phyloP scores from a whole-genome alignment of 768 basidiomycete genomes.

The Pleurotus eryngii region DNA sequence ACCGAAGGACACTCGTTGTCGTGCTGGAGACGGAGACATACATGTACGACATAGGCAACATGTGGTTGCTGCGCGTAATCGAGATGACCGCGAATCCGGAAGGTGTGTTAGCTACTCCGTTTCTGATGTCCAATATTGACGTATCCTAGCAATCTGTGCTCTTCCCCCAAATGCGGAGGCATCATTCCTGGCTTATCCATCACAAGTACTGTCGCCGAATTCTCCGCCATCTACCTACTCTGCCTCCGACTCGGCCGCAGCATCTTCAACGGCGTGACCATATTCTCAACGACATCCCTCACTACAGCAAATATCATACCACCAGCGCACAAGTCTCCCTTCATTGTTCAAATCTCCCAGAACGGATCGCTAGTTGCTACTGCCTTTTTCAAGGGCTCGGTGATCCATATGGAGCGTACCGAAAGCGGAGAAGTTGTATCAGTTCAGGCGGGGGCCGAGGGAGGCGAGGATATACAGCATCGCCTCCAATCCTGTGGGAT shows the following conservation, averaged over 20 bases:
- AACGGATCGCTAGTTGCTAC: slow-evolving; percentile 90
- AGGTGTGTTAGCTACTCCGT: slow-evolving; percentile 43
- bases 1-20: too few species aligned
- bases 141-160: slow-evolving; percentile 90
- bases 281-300: slow-evolving; percentile 91
- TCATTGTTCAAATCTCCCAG: slow-evolving; percentile 78
- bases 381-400: slow-evolving; percentile 91
- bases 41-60: too few species aligned
- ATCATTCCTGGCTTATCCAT: slow-evolving; percentile 95
- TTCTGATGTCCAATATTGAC: neutral
- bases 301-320: slow-evolving; percentile 94
- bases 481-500: slow-evolving; percentile 78
- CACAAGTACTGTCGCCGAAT: slow-evolving; percentile 83
- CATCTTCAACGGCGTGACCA: slow-evolving; percentile 59
- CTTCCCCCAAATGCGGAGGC: slow-evolving; percentile 91
- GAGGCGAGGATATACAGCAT: slow-evolving; percentile 69
- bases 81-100: slow-evolving; percentile 94
- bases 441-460: slow-evolving; percentile 89
- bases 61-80: too few species aligned
- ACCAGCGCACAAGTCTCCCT: too few species aligned
- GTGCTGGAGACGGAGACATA: too few species aligned
- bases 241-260: slow-evolving; percentile 28
- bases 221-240: slow-evolving; percentile 47
- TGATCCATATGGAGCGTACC: slow-evolving; percentile 94
- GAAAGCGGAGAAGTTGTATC: slow-evolving; percentile 88